Evolutionary conservation across 805 yeast species (phyloP), one percentile per base, ranked within the genome.

Genomic region (Myxozyma sirexii): DNA sequence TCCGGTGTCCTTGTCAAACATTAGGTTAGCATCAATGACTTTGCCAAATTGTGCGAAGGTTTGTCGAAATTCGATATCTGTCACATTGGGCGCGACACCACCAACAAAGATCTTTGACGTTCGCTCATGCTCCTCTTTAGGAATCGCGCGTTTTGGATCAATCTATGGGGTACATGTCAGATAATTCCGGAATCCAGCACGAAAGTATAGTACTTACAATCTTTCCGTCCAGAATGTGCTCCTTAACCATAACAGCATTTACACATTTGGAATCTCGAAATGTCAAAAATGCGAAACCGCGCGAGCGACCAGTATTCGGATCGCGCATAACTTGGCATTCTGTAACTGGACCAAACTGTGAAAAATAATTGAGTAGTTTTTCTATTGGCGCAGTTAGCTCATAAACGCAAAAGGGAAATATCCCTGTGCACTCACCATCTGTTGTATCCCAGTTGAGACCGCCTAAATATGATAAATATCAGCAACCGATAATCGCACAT

Each of bases 381-480:
- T 91, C 96, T 66, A 19, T 6, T 12, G 17, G n/a, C 15, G 27
- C 7, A 33, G n/a, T 23, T 35, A 35, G 44, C 31, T 10, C 4
- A 50, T 21, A 23, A 8, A 31, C 19, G 23, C 4, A 15, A 27
- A 15, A 41, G 23, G 4, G 27, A 5, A 5, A 1, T n/a, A 24
- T 23, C 5, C 3, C 24, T 2, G n/a, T 29, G 7, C 8, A 19
- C 59, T 6, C 56, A 65, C 68, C 68, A 71, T 93, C 98, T 13
- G 92, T 86, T 15, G 99, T 93, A 71, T 93, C 97, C 98, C 98
- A 93, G 71, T 93, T 94, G 69, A 93, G 83, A 52, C 99, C 99
- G 64, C 99, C 99, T 74, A 90, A 84, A 70, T 26, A 64, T 83
- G 72, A 73, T 84, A 82, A 74, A 71, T 21, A 76, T 76, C 13